phyloP scores from a whole-genome alignment of 1,284 basidiomycete species.

The Schizopora paradoxa region DNA sequence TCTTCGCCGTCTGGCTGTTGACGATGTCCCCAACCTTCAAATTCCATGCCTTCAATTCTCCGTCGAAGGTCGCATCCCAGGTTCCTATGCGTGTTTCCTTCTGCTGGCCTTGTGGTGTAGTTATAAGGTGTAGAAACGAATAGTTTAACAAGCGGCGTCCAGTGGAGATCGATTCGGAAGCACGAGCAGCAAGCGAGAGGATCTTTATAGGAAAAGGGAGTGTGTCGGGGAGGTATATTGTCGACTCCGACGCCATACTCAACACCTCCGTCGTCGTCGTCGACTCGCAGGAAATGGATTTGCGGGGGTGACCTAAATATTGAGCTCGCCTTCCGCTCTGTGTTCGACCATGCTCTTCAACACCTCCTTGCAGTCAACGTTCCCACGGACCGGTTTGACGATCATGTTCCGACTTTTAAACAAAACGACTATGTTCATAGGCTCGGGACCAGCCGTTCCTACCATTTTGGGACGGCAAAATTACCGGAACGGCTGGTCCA shows the following conservation, averaged over 20 bases:
- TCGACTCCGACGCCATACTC: constrained; percentile 31
- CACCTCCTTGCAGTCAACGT: no score
- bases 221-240: constrained; percentile 61
- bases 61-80: constrained; percentile 84
- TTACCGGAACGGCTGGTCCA: neutral
- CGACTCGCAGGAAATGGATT: no score
- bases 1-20: constrained; percentile 48
- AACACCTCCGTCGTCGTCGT: no score
- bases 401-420: no score
- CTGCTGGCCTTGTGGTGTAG: constrained; percentile 29
- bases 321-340: no score
- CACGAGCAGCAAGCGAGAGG: constrained; percentile 52
- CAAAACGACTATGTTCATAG: no score
- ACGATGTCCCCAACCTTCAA: constrained; percentile 56
- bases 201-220: constrained; percentile 80
- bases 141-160: constrained; percentile 77
- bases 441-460: no score
- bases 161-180: constrained; percentile 46
- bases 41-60: constrained; percentile 62
- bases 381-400: no score
- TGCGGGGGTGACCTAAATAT: no score
- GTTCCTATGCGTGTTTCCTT: constrained; percentile 74
- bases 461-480: no score
- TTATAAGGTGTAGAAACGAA: constrained; percentile 61
- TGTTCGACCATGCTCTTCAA: no score